These are phyloP conservation scores for Puccinia polysora DNA, from an alignment of 1,284 basidiomycete genomes.

Conservation along the genomic window DNA sequence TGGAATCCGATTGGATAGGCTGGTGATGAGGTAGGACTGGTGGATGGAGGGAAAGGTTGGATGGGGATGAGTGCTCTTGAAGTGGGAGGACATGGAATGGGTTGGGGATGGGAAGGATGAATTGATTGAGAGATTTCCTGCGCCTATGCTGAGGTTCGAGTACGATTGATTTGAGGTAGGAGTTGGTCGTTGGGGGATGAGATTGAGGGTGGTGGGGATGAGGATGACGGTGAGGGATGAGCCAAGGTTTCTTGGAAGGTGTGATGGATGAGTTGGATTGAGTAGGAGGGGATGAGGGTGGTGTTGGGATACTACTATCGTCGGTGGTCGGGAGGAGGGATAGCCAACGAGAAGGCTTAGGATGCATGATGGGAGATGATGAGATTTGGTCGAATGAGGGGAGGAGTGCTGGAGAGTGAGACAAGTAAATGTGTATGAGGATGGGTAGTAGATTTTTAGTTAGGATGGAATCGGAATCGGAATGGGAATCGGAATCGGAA, in stretches of 20 bases:
- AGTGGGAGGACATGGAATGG: background rate
- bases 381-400: no score
- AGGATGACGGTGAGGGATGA: background rate
- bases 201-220: slow-evolving; percentile 25
- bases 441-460: no score
- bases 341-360: no score
- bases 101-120: background rate
- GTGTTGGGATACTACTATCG: background rate
- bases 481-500: no score
- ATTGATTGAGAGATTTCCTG: slow-evolving; percentile 2
- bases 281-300: background rate
- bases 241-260: background rate
- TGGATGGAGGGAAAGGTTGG: background rate
- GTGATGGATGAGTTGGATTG: no score
- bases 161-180: slow-evolving; percentile 11
- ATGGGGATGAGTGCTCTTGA: background rate
- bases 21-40: no score
- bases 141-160: background rate
- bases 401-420: no score
- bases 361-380: no score
- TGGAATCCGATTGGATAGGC: no score
- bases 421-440: no score
- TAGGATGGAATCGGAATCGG: no score
- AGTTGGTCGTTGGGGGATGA: slow-evolving; percentile 21
- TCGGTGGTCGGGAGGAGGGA: slow-evolving; percentile 18